Evolutionary conservation across 2,329 filamentous ascomycete genomes (phyloP), one percentile per base, ranked within the genome.

Genomic region (Aspergillus intermedius): DNA sequence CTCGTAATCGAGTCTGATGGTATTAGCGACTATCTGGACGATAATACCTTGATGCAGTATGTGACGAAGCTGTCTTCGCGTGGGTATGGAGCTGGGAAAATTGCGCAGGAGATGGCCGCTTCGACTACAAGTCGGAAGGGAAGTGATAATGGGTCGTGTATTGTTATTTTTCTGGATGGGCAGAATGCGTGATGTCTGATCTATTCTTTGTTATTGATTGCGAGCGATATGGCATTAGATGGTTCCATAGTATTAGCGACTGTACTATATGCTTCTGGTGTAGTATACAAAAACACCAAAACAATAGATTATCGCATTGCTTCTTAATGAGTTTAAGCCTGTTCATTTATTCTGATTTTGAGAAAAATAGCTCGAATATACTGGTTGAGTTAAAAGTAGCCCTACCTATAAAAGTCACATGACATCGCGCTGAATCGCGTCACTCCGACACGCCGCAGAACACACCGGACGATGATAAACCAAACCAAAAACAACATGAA

Each of bases 111-210:
- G 10, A 54, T 67, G 25, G 58, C 54, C 13, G 53, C 41, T 41
- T 51, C 32, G 12, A 56, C 49, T 46, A 55, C 55, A 13, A 54
- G 45, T 41, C 49, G 47, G 17, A 46, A 48, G 8, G 48, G 51
- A 5, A 61, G 64, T 46, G 65, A 67, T 46, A 68, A 68, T 57
- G 51, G 58, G 12, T 62, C 65, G 0, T 68, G 62, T 53, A 60
- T 68, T 47, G 54, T 68, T 25, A 57, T 49, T 13, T 56, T 68
- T 45, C 34, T 68, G 17, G 64, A 66, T 43, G 63, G 63, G 15
- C 57, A 59, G 30, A 48, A 48, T 12, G 56, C 60, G 12, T 60
- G 30, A 35, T 15, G 13, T n/a, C 40, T 42, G 21, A 4, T 30
- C 25, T 8, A 28, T 3, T 4, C 12, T 30, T 12, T 30, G 9